Base-by-base conservation (phyloP, 1,139 yeast genomes). In the Debaryomyces coudertii region DNA sequence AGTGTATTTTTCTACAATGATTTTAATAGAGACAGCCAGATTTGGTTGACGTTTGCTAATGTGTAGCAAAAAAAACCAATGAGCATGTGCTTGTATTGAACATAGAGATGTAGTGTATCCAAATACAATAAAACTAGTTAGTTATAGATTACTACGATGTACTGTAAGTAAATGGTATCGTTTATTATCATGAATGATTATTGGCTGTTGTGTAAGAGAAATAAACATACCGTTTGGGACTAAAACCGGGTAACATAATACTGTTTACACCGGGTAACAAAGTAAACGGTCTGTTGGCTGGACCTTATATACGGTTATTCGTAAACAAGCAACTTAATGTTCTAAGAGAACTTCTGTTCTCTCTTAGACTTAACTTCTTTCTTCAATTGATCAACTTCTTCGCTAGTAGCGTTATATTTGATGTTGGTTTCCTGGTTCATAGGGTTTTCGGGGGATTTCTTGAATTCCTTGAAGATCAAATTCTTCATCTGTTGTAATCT, bases 401-500 rank as follows among this genome's bases (percentile, higher is more conserved):
- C 81, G 43, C 69, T 66, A 7, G 76, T 62, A 14, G 95, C 90
- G 58, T 88, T 85, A 68, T 74, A 86, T 39, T 68, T 62, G 33
- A 85, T 73, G 53, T 78, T 83, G 31, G 87, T 84, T 48, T 75
- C 83, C 66, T 85, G 92, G 69, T 89, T 89, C 83, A 88, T 85
- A 40, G 96, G 96, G 66, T 88, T 88, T 58, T 86, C 90, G 9
- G 84, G 82, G 43, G 86, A 77, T 69, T 86, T 87, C 63, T 86
- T 86, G 75, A 88, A 88, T 69, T 89, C 96, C 71, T 87, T 88
- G 68, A 77, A 82, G 33, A 85, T 68, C 53, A 87, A 65, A 57
- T 87, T 85, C 70, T 88, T 88, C 61, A 85, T 71, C 63, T 88
- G 96, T 61, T 86, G 88, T 56, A 84, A 74, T 57, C 96, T 78